Percentiles rank a stretch among this genome's conserved stretches.
These are phyloP conservation scores for Murraya paniculata DNA, from an alignment of 345 rosid genomes.

Conservation along the genomic window DNA sequence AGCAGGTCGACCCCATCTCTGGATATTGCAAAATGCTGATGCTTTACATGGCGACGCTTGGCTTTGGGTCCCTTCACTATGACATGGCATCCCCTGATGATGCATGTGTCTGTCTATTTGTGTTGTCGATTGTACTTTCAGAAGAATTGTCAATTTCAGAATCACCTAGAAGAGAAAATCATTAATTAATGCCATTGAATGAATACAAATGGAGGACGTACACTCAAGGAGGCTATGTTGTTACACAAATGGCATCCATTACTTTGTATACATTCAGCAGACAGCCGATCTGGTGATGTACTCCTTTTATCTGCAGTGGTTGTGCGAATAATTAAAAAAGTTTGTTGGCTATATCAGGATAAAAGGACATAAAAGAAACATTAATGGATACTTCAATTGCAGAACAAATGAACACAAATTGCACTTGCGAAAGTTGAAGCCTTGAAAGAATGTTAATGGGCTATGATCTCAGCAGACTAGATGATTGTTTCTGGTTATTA, in stretches of 20 bases:
- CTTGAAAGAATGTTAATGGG: not conserved
- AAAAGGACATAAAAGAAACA: not conserved
- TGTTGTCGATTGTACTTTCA: conserved; percentile 25
- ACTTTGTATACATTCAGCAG: conserved; percentile 52
- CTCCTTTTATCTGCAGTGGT: conserved; percentile 38
- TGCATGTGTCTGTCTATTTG: conserved; percentile 18
- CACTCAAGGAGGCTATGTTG: not conserved
- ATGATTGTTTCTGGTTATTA: conserved; percentile 1
- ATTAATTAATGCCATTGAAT: conserved; percentile 2
- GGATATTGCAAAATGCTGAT: conserved; percentile 2
- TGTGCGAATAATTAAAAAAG: conserved; percentile 8
- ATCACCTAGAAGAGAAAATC: conserved; percentile 50
- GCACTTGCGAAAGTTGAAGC: not conserved
- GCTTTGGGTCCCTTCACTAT: conserved; percentile 10
- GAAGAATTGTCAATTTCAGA: conserved; percentile 48
- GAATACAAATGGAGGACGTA: not conserved
- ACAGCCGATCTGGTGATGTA: conserved; percentile 36
- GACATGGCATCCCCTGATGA: conserved; percentile 27
- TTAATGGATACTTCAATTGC: not conserved
- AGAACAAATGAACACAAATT: not conserved
- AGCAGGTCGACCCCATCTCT: conserved; percentile 29
- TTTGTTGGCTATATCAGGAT: not conserved
- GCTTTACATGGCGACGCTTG: conserved; percentile 12
- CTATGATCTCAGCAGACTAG: not conserved
- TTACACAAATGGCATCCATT: conserved; percentile 19